Base-by-base conservation (phyloP, 2,329 filamentous ascomycete species). In the Talaromyces sp. region DNA sequence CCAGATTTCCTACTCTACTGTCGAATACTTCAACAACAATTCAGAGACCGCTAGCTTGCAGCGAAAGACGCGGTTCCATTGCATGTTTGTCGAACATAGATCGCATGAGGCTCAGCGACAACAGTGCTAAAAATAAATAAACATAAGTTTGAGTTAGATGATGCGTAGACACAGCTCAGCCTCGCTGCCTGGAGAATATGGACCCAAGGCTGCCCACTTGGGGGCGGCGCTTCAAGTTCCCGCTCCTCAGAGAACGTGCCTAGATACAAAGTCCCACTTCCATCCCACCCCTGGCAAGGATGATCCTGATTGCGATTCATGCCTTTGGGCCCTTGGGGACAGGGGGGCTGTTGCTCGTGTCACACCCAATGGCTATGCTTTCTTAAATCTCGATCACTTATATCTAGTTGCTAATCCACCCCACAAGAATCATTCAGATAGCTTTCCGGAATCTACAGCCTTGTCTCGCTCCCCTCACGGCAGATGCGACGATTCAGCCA, bases 141-240 rank as follows among this genome's bases (percentile, higher is more conserved):
- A n/a, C 11, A n/a, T 22, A 51, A 9, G 9, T 33, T 17, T 46
- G 43, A 46, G 11, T 46, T 5, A 28, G 9, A 31, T 31, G n/a
- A n/a, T 6, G 11, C 31, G n/a, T 31, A 46, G 22, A 25, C 46
- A n/a, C 35, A 51, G 33, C 48, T 39, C 13, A 52, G 48, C 48
- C 48, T 39, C 48, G 33, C 33, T 52, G 48, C 19, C 35, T 52
- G 19, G 48, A 25, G n/a, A 52, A 19, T 48, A 28, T 35, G 33
- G 33, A 35, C 11, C 33, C 33, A 35, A 35, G 33, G 33, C 33
- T 35, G 33, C 8, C 11, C 33, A 35, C 33, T 36, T 52, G 35
- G 48, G 40, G 53, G 41, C 41, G 28, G 19, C 17, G 39, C 39
- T 46, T 55, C 53, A 33, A 55, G 53, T 54, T 45, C 53, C 25